Percentiles rank a stretch among this genome's conserved stretches.
Conservation (phyloP, 345 rosid species). For the Heritiera littoralis region DNA sequence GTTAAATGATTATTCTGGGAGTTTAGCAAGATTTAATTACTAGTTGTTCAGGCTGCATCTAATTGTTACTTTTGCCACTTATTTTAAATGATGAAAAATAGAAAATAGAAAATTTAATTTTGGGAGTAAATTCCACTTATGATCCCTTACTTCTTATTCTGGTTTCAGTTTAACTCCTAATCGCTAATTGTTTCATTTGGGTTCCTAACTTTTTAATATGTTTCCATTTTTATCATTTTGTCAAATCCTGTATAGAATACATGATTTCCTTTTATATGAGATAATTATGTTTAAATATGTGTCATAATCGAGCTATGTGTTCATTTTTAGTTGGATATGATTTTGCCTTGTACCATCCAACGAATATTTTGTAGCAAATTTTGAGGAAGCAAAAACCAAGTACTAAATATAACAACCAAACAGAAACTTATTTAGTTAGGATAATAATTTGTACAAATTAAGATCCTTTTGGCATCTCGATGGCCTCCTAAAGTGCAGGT, state of each 20-base stretch:
- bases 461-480: slow-evolving; percentile 7
- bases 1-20: slow-evolving; percentile 6
- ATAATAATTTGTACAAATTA: background rate
- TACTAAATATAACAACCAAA: background rate
- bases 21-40: slow-evolving; percentile 10
- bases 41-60: background rate
- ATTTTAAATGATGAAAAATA: slow-evolving; percentile 2
- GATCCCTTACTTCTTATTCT: too few relatives aligned
- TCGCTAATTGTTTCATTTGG: too few relatives aligned
- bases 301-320: background rate
- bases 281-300: slow-evolving; percentile 4
- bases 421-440: background rate
- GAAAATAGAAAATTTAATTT: background rate
- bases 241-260: background rate
- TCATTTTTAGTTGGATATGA: background rate
- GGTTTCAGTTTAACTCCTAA: too few relatives aligned
- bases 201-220: too few relatives aligned
- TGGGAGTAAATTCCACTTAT: too few relatives aligned
- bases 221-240: background rate
- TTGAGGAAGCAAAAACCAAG: background rate
- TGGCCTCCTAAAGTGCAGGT: slow-evolving; percentile 50
- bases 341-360: background rate
- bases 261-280: background rate
- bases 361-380: background rate
- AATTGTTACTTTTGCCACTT: background rate